These are phyloP conservation scores for Casuarina glauca DNA, from an alignment of 306 rosid genomes.

Conservation along the genomic window DNA sequence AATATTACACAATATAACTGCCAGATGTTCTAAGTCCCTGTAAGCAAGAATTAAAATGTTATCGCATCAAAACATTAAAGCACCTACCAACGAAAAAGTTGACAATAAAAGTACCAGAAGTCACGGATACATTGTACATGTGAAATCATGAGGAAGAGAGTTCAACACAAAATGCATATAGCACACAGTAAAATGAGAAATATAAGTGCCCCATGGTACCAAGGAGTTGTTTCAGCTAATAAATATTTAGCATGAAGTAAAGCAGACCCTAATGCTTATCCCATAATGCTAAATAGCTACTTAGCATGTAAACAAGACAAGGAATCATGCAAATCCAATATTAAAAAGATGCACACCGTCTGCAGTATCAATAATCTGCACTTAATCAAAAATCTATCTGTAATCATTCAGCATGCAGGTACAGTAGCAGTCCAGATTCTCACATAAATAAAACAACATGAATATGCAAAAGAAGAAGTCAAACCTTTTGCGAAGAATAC, in stretches of 20 bases:
- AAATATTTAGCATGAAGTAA: slow-evolving; percentile 12
- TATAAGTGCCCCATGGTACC: background rate
- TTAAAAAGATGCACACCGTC: slow-evolving; percentile 7
- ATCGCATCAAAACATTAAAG: slow-evolving; percentile 20
- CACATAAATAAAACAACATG: background rate
- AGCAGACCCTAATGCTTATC: slow-evolving; percentile 17
- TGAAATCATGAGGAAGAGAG: background rate
- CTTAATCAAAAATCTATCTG: slow-evolving; percentile 1
- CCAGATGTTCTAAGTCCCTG: slow-evolving; percentile 90
- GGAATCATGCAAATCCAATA: background rate
- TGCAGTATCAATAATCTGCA: background rate
- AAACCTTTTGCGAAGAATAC: slow-evolving; percentile 85
- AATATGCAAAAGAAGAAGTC: slow-evolving; percentile 2
- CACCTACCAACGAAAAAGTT: slow-evolving; percentile 9
- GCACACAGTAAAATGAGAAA: slow-evolving; percentile 17
- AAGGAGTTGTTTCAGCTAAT: no score
- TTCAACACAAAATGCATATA: slow-evolving; percentile 26
- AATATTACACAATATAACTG: slow-evolving; percentile 65
- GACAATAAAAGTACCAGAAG: slow-evolving; percentile 1
- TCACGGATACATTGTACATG: background rate
- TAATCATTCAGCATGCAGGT: slow-evolving; percentile 6
- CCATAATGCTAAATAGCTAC: background rate
- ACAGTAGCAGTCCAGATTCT: slow-evolving; percentile 13
- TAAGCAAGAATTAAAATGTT: slow-evolving; percentile 29
- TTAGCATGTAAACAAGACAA: slow-evolving; percentile 8